These are phyloP conservation scores for Suillus variegatus DNA, from an alignment of 768 basidiomycete species.

Conservation along the genomic window DNA sequence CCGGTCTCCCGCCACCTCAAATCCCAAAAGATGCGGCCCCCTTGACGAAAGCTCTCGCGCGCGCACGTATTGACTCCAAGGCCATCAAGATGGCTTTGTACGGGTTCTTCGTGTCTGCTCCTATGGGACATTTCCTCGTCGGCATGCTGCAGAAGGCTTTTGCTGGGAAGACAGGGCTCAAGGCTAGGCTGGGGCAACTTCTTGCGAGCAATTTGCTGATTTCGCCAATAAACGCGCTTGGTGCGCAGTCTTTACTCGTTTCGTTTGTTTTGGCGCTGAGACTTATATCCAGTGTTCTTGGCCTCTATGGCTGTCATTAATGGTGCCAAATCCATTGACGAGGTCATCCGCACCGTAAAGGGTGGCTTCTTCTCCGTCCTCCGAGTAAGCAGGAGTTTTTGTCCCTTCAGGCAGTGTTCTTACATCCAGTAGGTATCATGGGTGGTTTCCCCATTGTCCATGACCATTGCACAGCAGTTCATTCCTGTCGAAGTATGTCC, in stretches of 20 bases:
- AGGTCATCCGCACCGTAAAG: slow-evolving; percentile 67
- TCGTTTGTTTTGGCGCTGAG: slow-evolving; percentile 1
- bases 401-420: background rate
- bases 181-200: slow-evolving; percentile 70
- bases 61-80: slow-evolving; percentile 61
- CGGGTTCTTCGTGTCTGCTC: slow-evolving; percentile 83
- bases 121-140: slow-evolving; percentile 74
- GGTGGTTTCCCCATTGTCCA: slow-evolving; percentile 74
- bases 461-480: slow-evolving; percentile 78
- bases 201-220: slow-evolving; percentile 75
- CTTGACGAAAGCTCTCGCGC: slow-evolving; percentile 52
- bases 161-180: slow-evolving; percentile 65
- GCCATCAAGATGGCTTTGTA: slow-evolving; percentile 85
- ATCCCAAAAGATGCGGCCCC: slow-evolving; percentile 56
- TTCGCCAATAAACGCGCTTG: slow-evolving; percentile 70
- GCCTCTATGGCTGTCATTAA: slow-evolving; percentile 83
- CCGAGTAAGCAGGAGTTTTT: slow-evolving; percentile 45
- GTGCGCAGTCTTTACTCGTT: slow-evolving; percentile 39
- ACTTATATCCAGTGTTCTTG: slow-evolving; percentile 54
- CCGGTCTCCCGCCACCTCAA: slow-evolving; percentile 54
- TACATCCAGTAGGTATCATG: slow-evolving; percentile 61
- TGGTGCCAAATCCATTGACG: slow-evolving; percentile 68
- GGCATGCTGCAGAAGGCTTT: slow-evolving; percentile 75
- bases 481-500: slow-evolving; percentile 68
- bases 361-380: slow-evolving; percentile 75